Conservation (phyloP, 2,329 filamentous ascomycete species). For the Cladosporium velox region DNA sequence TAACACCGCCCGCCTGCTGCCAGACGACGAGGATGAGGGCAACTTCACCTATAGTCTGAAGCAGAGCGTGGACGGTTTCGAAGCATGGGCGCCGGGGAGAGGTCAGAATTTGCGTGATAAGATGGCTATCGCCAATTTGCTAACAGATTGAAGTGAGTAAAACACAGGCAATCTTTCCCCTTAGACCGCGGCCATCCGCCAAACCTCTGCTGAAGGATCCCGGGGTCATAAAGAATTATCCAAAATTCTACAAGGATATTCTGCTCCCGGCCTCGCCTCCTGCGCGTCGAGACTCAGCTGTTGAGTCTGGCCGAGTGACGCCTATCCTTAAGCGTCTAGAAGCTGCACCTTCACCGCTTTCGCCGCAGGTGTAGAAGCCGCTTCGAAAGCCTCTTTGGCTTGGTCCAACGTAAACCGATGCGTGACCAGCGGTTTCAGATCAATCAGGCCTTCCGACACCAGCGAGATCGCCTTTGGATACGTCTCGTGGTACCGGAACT, state of each 20-base stretch:
- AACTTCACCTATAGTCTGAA: constrained; percentile 28
- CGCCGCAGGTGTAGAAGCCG: constrained; percentile 40
- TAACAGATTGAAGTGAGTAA: constrained; percentile 23
- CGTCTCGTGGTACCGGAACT: constrained; percentile 44
- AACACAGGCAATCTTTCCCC: neutral
- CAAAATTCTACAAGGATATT: constrained; percentile 18
- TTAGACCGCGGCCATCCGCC: neutral
- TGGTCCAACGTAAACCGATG: constrained; percentile 42
- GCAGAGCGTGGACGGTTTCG: constrained; percentile 34
- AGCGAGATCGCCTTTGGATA: constrained; percentile 47
- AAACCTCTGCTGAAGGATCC: constrained; percentile 1
- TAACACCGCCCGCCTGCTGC: constrained; percentile 33
- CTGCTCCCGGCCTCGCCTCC: neutral
- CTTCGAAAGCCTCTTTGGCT: constrained; percentile 41
- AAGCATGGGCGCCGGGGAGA: constrained; percentile 35
- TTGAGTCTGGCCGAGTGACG: neutral
- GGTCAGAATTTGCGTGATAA: constrained; percentile 33
- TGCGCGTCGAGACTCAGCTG: constrained; percentile 13
- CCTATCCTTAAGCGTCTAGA: constrained; percentile 30
- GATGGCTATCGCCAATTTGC: constrained; percentile 33
- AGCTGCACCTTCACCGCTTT: constrained; percentile 42
- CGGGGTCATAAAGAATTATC: neutral
- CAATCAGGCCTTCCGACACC: constrained; percentile 41
- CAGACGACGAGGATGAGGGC: constrained; percentile 32
- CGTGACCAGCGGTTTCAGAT: constrained; percentile 43